Evolutionary conservation across 2,329 filamentous ascomycete species (phyloP).

Genomic region (Rhinocladiella similis): DNA sequence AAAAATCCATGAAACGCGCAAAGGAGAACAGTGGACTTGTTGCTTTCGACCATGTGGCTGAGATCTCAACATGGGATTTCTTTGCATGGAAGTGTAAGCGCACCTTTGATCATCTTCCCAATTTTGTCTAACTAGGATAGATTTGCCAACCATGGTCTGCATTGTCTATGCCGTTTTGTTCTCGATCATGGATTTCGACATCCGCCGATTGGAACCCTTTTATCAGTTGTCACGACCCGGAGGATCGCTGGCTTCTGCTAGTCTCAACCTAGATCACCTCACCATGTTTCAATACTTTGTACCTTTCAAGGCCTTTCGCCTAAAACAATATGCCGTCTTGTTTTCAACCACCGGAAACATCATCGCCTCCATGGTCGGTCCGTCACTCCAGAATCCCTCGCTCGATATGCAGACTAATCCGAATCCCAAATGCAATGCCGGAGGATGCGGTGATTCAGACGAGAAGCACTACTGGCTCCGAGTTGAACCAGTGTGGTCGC

Average conservation of each 20-base stretch:
- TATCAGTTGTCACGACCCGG: constrained; percentile 42
- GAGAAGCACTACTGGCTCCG: constrained; percentile 39
- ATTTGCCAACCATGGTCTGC: constrained; percentile 48
- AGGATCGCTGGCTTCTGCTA: constrained; percentile 36
- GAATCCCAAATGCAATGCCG: constrained; percentile 32
- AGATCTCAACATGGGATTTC: constrained; percentile 34
- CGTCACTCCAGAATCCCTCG: constrained; percentile 49
- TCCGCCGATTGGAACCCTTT: constrained; percentile 52
- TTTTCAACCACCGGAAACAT: constrained; percentile 47
- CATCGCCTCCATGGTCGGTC: constrained; percentile 46
- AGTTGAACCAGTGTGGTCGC: constrained; percentile 47
- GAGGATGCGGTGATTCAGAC: constrained; percentile 2
- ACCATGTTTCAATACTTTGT: constrained; percentile 49
- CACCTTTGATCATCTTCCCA: background rate
- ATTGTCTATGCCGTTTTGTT: constrained; percentile 51
- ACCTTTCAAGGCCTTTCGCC: constrained; percentile 46
- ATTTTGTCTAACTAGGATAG: constrained; percentile 10
- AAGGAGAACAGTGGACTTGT: constrained; percentile 37
- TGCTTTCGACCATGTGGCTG: constrained; percentile 31
- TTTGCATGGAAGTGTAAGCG: constrained; percentile 39
- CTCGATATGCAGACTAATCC: constrained; percentile 40
- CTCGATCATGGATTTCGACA: constrained; percentile 52
- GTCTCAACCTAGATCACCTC: constrained; percentile 51
- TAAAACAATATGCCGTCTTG: constrained; percentile 50
- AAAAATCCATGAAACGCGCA: constrained; percentile 36